Percentiles rank a stretch among this genome's conserved stretches.
phyloP scores from a whole-genome alignment of 2,329 filamentous ascomycete species.

The Xylaria sp. region DNA sequence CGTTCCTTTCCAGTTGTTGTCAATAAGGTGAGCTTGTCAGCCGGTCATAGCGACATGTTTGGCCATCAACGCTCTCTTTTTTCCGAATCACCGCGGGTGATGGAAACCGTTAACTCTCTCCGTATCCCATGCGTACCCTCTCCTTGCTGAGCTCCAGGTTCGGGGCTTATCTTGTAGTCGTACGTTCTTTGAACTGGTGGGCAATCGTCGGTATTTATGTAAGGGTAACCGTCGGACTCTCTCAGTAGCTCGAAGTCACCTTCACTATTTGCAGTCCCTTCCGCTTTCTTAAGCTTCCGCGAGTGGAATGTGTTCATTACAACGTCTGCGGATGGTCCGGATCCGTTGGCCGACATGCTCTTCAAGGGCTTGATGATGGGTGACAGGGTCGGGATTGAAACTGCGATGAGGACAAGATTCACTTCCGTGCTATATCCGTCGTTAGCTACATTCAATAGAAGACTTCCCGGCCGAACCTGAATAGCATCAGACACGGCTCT shows the following conservation, averaged over 20 bases:
- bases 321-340: background rate
- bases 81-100: background rate
- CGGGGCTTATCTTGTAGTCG: background rate
- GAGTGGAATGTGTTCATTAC: constrained; percentile 9
- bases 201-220: background rate
- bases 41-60: background rate
- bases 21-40: background rate
- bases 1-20: background rate
- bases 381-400: constrained; percentile 6
- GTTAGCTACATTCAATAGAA: background rate
- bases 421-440: background rate
- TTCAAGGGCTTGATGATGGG: background rate
- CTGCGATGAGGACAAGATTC: background rate
- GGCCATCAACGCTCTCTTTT: background rate
- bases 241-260: background rate
- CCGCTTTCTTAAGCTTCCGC: background rate
- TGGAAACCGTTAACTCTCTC: background rate
- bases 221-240: background rate
- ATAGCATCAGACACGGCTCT: background rate
- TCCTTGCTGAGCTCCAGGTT: background rate
- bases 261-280: background rate
- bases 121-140: background rate
- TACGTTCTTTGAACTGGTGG: background rate
- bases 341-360: background rate
- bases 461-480: background rate